Percentiles rank a stretch among this genome's conserved stretches.
These are phyloP conservation scores for Akanthomyces uredinophilus DNA, from an alignment of 2,329 filamentous ascomycete genomes.

Conservation along the genomic window DNA sequence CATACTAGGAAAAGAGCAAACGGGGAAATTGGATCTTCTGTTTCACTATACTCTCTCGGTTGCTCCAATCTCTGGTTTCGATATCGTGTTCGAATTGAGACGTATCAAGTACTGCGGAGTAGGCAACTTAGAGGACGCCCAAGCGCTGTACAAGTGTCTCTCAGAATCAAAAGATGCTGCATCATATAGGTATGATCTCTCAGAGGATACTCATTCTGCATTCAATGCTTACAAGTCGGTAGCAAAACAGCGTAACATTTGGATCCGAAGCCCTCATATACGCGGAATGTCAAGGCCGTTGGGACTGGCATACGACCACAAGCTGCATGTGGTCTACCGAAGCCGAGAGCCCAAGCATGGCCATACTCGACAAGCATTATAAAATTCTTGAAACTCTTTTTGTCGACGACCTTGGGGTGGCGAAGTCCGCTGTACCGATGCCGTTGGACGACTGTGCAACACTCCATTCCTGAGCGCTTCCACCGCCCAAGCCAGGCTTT, in stretches of 20 bases:
- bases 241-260: no score
- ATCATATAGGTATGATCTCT: neutral
- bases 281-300: neutral
- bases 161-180: no score
- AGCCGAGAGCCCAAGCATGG: conserved; percentile 23
- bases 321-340: conserved; percentile 33
- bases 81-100: neutral
- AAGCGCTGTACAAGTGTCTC: no score
- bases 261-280: conserved; percentile 15
- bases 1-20: neutral
- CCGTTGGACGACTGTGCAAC: no score
- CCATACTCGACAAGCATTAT: conserved; percentile 26
- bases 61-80: neutral
- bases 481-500: no score
- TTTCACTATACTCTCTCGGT: neutral
- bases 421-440: no score
- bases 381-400: conserved; percentile 27
- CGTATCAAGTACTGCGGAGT: neutral
- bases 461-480: no score
- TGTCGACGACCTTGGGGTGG: conserved; percentile 21
- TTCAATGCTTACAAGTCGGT: no score
- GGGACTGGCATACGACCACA: conserved; percentile 24
- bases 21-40: neutral
- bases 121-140: no score
- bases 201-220: conserved; percentile 3